Base-by-base conservation (phyloP, 345 rosid genomes). In the Eutrema heterophyllum region DNA sequence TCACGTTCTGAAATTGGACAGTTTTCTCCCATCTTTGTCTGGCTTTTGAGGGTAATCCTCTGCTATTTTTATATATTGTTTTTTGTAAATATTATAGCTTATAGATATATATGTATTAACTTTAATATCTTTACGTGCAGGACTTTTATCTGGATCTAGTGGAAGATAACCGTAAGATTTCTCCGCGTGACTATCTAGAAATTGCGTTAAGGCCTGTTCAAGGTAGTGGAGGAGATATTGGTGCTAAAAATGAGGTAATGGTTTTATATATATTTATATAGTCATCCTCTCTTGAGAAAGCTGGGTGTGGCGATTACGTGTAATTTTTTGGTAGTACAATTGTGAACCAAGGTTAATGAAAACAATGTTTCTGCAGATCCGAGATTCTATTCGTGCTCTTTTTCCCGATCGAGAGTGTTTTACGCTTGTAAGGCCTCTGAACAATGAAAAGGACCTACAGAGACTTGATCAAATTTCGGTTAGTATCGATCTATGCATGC, bases 361-460 rank as follows among this genome's bases (percentile, higher is more conserved):
- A 65, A 33, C 14, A 12, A 61, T 24, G 5, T 60, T 43, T 77
- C 38, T 64, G 79, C 74, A 95, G 98, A 92, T 90, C 52, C 86
- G 97, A 48, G 96, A 92, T 76, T 90, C 97, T n/a, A 85, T 96
- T 58, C 89, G 96, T 78, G 91, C 95, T 40, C 80, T 92, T 26
- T 96, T 96, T 77, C 99, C 99, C 5, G 97, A 92, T 77, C 85
- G 98, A 80, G 99, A 96, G 75, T 96, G 99, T 73, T 90, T 83
- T 72, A 54, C 98, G 56, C 96, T 96, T 29, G 96, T 88, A 75
- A 82, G 99, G 82, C 99, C 99, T 72, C 74, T 92, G 81, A 90
- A 86, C 79, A 79, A 84, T 79, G 98, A 92, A 80, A 84, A 81
- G 75, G 98, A 96, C 50, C 99, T 96, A 64, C 96, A 88, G 77